Evolutionary conservation across 2,329 filamentous ascomycete genomes (phyloP).

Genomic region (Oidium heveae): DNA sequence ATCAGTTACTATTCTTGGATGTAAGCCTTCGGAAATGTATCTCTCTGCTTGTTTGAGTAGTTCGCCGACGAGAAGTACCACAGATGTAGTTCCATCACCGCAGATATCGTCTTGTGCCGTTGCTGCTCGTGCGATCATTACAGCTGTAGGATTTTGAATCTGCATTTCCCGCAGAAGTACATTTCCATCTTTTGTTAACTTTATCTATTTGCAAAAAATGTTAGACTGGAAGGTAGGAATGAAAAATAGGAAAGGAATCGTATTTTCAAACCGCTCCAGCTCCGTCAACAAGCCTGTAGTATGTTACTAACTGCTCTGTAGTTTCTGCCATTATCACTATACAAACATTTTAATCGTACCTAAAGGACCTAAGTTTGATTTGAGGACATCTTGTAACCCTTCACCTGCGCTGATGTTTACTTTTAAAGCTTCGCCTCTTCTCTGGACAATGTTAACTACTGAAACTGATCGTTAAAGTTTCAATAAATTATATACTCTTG

Average conservation of each 20-base stretch:
- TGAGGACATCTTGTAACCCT: constrained; percentile 78
- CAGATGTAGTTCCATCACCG: constrained; percentile 90
- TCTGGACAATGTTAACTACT: constrained; percentile 25
- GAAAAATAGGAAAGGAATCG: constrained; percentile 1
- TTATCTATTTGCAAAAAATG: constrained; percentile 36
- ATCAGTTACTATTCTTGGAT: constrained; percentile 89
- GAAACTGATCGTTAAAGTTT: constrained; percentile 3
- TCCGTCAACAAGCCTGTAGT: constrained; percentile 37
- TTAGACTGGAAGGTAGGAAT: constrained; percentile 7
- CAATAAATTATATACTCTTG: constrained; percentile 39
- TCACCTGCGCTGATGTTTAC: constrained; percentile 96
- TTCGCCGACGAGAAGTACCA: constrained; percentile 86
- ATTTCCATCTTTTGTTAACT: constrained; percentile 96
- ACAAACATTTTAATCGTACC: constrained; percentile 85
- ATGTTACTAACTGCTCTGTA: constrained; percentile 7
- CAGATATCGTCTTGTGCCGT: constrained; percentile 97
- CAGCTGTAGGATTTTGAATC: constrained; percentile 96
- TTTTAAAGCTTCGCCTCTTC: constrained; percentile 84
- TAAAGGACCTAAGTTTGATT: constrained; percentile 81
- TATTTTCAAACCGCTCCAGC: constrained; percentile 31
- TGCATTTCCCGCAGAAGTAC: constrained; percentile 60
- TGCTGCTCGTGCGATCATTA: constrained; percentile 59
- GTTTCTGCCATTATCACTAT: neutral
- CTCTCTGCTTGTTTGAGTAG: constrained; percentile 92
- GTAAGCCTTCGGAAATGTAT: constrained; percentile 88